These are phyloP conservation scores for Aschersonia sp. DNA, from an alignment of 2,329 filamentous ascomycete species.

Conservation along the genomic window DNA sequence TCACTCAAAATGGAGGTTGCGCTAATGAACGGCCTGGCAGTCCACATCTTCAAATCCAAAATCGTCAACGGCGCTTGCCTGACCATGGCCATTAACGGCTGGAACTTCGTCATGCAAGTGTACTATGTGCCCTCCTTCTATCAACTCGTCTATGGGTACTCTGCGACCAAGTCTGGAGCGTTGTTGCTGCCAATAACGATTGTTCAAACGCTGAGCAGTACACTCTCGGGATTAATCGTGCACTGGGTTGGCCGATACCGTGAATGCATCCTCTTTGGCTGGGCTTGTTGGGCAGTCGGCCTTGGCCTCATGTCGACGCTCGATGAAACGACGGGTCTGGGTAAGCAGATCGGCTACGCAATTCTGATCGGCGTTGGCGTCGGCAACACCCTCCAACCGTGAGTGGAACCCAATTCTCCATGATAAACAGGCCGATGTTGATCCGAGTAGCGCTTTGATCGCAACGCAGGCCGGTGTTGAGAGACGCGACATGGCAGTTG, in stretches of 20 bases:
- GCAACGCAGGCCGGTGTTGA: constrained; percentile 42
- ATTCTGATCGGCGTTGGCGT: constrained; percentile 36
- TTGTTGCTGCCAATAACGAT: constrained; percentile 28
- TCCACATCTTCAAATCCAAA: constrained; percentile 37
- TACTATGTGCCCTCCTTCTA: constrained; percentile 33
- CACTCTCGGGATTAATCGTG: constrained; percentile 35
- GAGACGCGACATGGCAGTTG: constrained; percentile 27
- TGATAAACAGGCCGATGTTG: not conserved
- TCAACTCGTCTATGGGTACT: constrained; percentile 29
- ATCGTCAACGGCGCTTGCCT: constrained; percentile 40
- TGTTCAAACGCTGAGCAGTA: constrained; percentile 30
- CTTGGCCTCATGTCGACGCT: constrained; percentile 38
- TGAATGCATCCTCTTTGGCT: constrained; percentile 38
- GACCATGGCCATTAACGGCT: constrained; percentile 43
- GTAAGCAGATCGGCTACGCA: constrained; percentile 39
- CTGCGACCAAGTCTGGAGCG: constrained; percentile 23
- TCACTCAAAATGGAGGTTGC: not conserved
- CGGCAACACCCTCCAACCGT: constrained; percentile 37
- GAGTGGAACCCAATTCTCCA: constrained; percentile 6
- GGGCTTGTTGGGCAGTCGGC: constrained; percentile 34
- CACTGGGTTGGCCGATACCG: constrained; percentile 37
- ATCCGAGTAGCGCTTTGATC: constrained; percentile 25
- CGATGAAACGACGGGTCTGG: constrained; percentile 29
- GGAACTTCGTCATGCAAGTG: constrained; percentile 43
- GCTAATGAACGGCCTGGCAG: constrained; percentile 6